A percentile compares a stretch with the other conserved stretches of the same genome.
Evolutionary conservation across 2,329 filamentous ascomycete genomes (phyloP).

Genomic region (Penicillium palitans): DNA sequence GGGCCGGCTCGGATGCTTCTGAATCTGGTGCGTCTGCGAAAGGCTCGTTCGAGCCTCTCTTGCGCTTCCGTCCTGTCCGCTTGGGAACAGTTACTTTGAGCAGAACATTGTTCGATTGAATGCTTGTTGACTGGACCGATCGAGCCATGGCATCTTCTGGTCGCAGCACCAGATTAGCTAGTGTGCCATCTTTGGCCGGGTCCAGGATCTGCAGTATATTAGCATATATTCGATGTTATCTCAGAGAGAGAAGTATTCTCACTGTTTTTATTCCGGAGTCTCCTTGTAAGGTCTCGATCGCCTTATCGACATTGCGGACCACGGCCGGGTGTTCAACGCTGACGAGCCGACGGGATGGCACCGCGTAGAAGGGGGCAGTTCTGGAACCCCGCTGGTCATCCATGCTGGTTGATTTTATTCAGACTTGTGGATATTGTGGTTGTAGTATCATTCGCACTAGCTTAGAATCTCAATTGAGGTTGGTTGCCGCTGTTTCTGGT

Average conservation of each 20-base stretch:
- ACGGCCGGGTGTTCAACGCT: constrained; percentile 68
- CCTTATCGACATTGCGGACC: constrained; percentile 64
- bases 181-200: constrained; percentile 47
- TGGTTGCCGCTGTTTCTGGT: not conserved
- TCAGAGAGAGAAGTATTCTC: not conserved
- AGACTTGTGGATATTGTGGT: not conserved
- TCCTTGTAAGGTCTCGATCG: constrained; percentile 62
- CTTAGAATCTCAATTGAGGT: not conserved
- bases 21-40: constrained; percentile 53
- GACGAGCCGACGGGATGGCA: constrained; percentile 57
- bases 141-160: constrained; percentile 77
- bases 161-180: constrained; percentile 70
- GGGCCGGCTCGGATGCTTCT: constrained; percentile 17
- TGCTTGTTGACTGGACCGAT: constrained; percentile 74
- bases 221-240: constrained; percentile 6
- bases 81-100: constrained; percentile 85
- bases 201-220: constrained; percentile 45
- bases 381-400: constrained; percentile 23
- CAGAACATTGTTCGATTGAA: constrained; percentile 77
- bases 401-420: constrained; percentile 17
- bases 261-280: constrained; percentile 56
- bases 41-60: constrained; percentile 70
- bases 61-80: constrained; percentile 81
- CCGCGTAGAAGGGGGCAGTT: constrained; percentile 50
- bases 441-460: constrained; percentile 4